Evolutionary conservation across 2,329 filamentous ascomycete genomes (phyloP).

Genomic region (Ophiostoma sp.): DNA sequence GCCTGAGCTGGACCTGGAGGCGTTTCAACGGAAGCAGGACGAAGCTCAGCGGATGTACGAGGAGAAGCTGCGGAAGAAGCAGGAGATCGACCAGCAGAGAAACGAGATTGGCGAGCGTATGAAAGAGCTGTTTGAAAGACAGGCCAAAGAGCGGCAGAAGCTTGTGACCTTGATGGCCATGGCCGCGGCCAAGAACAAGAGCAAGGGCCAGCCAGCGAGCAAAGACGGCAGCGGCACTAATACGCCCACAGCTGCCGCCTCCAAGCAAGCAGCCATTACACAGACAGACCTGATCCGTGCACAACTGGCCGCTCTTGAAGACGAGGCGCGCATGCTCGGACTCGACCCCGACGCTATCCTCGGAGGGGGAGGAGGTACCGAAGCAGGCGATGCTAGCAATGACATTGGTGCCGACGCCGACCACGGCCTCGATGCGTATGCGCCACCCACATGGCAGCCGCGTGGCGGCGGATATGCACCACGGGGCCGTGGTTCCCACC

Average conservation of each 20-base stretch:
- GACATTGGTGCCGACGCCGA: constrained; percentile 26
- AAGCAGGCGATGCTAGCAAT: neutral
- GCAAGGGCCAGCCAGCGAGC: neutral
- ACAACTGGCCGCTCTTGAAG: constrained; percentile 66
- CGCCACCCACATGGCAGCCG: neutral
- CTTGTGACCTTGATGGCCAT: constrained; percentile 53
- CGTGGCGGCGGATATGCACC: neutral
- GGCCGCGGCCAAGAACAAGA: neutral
- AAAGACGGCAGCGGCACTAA: neutral
- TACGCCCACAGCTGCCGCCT: neutral
- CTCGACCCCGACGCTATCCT: constrained; percentile 52
- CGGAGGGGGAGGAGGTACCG: constrained; percentile 11
- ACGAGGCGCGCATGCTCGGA: constrained; percentile 64
- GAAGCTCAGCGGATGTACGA: constrained; percentile 66
- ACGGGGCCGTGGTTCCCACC: constrained; percentile 35
- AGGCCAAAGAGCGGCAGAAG: constrained; percentile 59
- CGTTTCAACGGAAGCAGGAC: constrained; percentile 62
- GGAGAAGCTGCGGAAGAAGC: constrained; percentile 57
- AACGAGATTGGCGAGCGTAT: constrained; percentile 59
- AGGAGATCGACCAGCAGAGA: constrained; percentile 57
- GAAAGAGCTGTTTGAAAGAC: constrained; percentile 55
- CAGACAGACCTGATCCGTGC: constrained; percentile 63
- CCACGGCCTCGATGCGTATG: too few species aligned
- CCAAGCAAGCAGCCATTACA: constrained; percentile 28
- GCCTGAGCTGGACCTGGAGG: constrained; percentile 61